Percentiles rank a stretch among this genome's conserved stretches.
Conservation (phyloP, 2,329 filamentous ascomycete species). For the Cordyceps cicadae region DNA sequence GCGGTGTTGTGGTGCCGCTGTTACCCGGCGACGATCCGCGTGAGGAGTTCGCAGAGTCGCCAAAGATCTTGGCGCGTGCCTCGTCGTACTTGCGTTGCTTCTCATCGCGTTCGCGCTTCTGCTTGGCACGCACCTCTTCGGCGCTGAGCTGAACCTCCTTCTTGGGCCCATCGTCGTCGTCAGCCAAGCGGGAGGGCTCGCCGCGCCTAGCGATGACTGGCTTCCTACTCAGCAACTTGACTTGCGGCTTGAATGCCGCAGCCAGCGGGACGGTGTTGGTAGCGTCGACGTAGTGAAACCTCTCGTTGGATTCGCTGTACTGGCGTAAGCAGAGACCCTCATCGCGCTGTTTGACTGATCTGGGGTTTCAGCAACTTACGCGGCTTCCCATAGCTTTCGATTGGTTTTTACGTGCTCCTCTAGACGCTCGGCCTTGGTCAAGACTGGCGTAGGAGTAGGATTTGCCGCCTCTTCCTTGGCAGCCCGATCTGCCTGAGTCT, state of each 20-base stretch:
- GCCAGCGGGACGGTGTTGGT: conserved; percentile 52
- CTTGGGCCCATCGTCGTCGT: conserved; percentile 52
- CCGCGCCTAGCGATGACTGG: conserved; percentile 55
- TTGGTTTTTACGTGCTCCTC: conserved; percentile 78
- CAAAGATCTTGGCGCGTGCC: conserved; percentile 79
- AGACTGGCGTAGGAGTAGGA: conserved; percentile 28
- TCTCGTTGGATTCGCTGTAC: conserved; percentile 61
- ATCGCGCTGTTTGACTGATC: background rate
- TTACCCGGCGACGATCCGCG: conserved; percentile 52
- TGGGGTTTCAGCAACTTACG: conserved; percentile 45
- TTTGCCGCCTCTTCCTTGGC: conserved; percentile 29
- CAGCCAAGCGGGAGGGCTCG: conserved; percentile 43
- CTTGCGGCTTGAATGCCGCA: conserved; percentile 67
- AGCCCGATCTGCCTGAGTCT: conserved; percentile 59
- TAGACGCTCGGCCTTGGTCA: conserved; percentile 68
- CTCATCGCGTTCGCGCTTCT: conserved; percentile 74
- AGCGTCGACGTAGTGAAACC: conserved; percentile 67
- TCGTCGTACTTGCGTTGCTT: conserved; percentile 88
- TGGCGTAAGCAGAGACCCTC: background rate
- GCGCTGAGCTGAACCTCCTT: conserved; percentile 57
- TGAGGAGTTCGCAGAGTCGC: conserved; percentile 47
- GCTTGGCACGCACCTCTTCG: conserved; percentile 70
- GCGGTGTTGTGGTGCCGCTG: conserved; percentile 43
- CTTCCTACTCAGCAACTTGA: conserved; percentile 80
- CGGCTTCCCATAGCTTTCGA: conserved; percentile 79